These are phyloP conservation scores for Starmerella sirachaensis DNA, from an alignment of 805 yeast species.

Conservation along the genomic window DNA sequence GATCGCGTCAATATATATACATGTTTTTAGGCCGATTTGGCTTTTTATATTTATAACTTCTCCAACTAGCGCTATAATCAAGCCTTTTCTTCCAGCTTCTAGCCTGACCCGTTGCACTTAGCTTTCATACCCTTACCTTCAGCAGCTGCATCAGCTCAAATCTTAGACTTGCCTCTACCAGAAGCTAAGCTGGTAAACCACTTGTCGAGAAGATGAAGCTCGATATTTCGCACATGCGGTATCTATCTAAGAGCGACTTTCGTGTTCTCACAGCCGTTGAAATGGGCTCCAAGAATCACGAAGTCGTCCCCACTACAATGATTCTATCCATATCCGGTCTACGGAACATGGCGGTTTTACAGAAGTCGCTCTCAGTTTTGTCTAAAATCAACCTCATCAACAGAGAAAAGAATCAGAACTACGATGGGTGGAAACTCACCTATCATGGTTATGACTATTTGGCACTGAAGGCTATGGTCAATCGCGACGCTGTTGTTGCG, in stretches of 20 bases:
- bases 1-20: constrained; percentile 1
- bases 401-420: constrained; percentile 74
- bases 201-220: constrained; percentile 83
- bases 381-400: constrained; percentile 76
- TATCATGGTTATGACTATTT: constrained; percentile 86
- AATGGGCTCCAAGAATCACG: constrained; percentile 83
- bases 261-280: constrained; percentile 74
- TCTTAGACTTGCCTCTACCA: background rate
- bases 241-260: constrained; percentile 82
- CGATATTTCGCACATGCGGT: constrained; percentile 88
- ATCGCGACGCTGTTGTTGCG: constrained; percentile 58
- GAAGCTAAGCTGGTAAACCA: background rate
- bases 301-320: constrained; percentile 79
- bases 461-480: constrained; percentile 74
- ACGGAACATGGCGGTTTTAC: constrained; percentile 63
- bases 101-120: no score
- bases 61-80: background rate
- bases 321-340: constrained; percentile 71
- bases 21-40: background rate
- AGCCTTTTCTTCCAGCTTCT: constrained; percentile 2
- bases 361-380: constrained; percentile 66
- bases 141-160: no score
- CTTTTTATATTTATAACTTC: background rate
- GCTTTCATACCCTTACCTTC: no score
- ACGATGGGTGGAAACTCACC: constrained; percentile 86